These are phyloP conservation scores for Alternaria triticina DNA, from an alignment of 2,329 filamentous ascomycete genomes.

Conservation along the genomic window DNA sequence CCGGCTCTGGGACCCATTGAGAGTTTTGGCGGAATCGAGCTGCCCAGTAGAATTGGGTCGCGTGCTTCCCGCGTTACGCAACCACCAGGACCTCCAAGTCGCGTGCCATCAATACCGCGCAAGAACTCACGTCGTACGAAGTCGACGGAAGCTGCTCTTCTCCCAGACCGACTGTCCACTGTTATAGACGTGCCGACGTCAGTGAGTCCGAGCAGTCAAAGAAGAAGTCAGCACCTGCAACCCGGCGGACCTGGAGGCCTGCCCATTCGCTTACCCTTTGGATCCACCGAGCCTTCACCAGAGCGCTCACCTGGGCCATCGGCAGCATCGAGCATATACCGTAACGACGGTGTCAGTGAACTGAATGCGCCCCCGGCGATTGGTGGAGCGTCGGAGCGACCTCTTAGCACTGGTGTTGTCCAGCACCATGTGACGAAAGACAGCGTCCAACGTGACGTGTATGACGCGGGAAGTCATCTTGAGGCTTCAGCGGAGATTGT, in stretches of 20 bases:
- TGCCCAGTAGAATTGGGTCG: slow-evolving; percentile 69
- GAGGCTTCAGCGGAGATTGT: slow-evolving; percentile 48
- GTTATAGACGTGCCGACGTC: slow-evolving; percentile 31
- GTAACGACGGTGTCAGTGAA: slow-evolving; percentile 24
- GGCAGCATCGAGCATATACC: slow-evolving; percentile 45
- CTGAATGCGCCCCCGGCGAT: slow-evolving; percentile 27
- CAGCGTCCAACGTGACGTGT: slow-evolving; percentile 43
- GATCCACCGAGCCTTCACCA: slow-evolving; percentile 44
- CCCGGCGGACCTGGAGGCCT: slow-evolving; percentile 33
- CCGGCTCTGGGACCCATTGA: slow-evolving; percentile 68
- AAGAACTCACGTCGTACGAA: slow-evolving; percentile 67
- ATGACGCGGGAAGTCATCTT: slow-evolving; percentile 39
- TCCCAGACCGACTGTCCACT: slow-evolving; percentile 38
- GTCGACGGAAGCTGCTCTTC: slow-evolving; percentile 36
- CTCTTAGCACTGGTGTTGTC: slow-evolving; percentile 48
- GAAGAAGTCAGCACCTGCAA: slow-evolving; percentile 31
- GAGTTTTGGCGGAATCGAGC: slow-evolving; percentile 64
- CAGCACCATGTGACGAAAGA: slow-evolving; percentile 48
- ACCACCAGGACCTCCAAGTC: slow-evolving; percentile 27
- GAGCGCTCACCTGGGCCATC: slow-evolving; percentile 45
- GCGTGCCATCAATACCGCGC: slow-evolving; percentile 63
- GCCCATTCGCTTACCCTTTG: slow-evolving; percentile 45
- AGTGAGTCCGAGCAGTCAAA: slow-evolving; percentile 13
- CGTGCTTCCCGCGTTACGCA: slow-evolving; percentile 56
- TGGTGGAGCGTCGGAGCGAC: slow-evolving; percentile 29